Base-by-base conservation (phyloP, 139 green algal genomes). In the Chlorella sp. region DNA sequence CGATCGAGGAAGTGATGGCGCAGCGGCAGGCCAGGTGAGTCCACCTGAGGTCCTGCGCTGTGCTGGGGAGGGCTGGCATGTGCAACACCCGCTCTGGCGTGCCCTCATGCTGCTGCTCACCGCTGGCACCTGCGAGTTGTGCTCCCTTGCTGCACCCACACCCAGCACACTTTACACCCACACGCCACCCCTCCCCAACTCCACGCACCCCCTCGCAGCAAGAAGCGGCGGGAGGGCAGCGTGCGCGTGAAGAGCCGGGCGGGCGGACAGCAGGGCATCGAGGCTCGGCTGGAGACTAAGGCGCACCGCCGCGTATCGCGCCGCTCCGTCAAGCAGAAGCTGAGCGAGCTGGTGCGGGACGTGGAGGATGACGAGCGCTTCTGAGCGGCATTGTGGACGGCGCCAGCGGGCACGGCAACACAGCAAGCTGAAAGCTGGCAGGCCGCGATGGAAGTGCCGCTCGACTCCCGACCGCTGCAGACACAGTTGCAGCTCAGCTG, bases 251-350 rank as follows among this genome's bases (percentile, higher is more conserved):
- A 96, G 85, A 87, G 76, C 3, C 81, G 83, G 23, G 88, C 90
- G 41, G 95, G 95, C 16, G 95, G 95, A 7, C 57, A 82, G 34
- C 55, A 90, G 41, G 85, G 88, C n/a, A 76, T 88, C 60, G 96
- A 98, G 83, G 95, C 91, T 0, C 89, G 91, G 69, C 89, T 98
- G 39, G 93, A 98, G 30, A 81, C 56, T 25, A 95, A 94, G 36
- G 93, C 82, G 68, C 94, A 98, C 76, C 84, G 96, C 4, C 63
- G 89, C 6, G 71, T 85, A 15, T 94, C 84, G 30, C 83, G 95
- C 20, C 65, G 87, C 26, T 83, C 88, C 30, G 86, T 91, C 16
- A 89, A 81, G 51, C 83, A 91, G 60, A 41, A 82, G 64, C 62
- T 89, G 38, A 47, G 79, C 23, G 83, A 89, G 34, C 39, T 88